Evolutionary conservation across 306 rosid species (phyloP).

Genomic region (Sesbania bispinosa): DNA sequence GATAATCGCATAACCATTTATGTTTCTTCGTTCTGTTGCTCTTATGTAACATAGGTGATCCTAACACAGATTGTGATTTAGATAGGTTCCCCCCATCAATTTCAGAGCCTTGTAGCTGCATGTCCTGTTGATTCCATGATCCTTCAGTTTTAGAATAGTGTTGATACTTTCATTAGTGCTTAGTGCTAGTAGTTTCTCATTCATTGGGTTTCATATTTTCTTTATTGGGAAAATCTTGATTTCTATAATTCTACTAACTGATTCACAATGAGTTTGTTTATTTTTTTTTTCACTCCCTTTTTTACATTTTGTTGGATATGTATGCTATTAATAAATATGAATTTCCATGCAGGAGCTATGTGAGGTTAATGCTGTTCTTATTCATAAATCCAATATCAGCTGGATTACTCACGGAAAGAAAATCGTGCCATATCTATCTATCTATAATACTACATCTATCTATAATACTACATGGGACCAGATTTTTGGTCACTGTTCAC

Average conservation of each 20-base stretch:
- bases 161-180: background rate
- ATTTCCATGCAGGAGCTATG: conserved; percentile 39
- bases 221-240: background rate
- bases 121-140: background rate
- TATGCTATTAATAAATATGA: conserved; percentile 9
- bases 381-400: conserved; percentile 13
- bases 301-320: background rate
- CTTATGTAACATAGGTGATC: too few species aligned
- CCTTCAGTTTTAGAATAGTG: background rate
- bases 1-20: too few species aligned
- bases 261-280: too few species aligned
- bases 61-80: too few species aligned
- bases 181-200: background rate
- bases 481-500: too few species aligned
- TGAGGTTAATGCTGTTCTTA: conserved; percentile 31
- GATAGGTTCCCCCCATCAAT: too few species aligned
- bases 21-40: too few species aligned
- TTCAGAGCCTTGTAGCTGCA: background rate
- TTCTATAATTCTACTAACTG: too few species aligned
- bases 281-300: background rate
- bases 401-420: background rate
- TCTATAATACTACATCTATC: too few species aligned
- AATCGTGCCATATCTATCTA: background rate
- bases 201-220: background rate
- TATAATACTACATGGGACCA: too few species aligned